These are phyloP conservation scores for Verticillium dahliae DNA, from an alignment of 2,329 filamentous ascomycete genomes.

Conservation along the genomic window DNA sequence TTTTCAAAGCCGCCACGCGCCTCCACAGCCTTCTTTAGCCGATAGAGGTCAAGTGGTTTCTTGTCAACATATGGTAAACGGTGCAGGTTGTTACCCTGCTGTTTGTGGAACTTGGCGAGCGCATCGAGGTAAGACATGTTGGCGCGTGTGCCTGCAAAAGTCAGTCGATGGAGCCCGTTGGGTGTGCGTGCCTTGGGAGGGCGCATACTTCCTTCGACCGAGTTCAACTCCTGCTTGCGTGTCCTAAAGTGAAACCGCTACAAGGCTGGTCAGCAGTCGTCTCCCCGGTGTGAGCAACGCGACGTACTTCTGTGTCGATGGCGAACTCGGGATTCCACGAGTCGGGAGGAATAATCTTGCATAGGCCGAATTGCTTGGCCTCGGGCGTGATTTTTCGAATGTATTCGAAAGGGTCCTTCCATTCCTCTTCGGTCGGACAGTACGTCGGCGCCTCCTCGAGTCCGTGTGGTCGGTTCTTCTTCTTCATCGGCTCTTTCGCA, in stretches of 20 bases:
- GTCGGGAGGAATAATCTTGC: conserved; percentile 91
- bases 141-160: conserved; percentile 70
- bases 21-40: conserved; percentile 94
- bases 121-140: conserved; percentile 96
- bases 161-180: conserved; percentile 21
- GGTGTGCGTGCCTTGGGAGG: background rate
- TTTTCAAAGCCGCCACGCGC: conserved; percentile 90
- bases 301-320: conserved; percentile 82
- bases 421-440: conserved; percentile 85
- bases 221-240: conserved; percentile 92
- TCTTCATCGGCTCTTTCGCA: conserved; percentile 68
- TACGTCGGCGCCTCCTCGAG: conserved; percentile 88
- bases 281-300: background rate
- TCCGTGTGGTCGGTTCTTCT: conserved; percentile 73
- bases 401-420: conserved; percentile 88
- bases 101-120: conserved; percentile 91
- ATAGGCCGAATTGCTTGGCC: conserved; percentile 81
- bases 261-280: conserved; percentile 1
- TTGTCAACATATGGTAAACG: conserved; percentile 96
- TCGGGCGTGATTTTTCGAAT: conserved; percentile 87
- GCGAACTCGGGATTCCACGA: conserved; percentile 93
- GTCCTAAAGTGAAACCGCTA: conserved; percentile 97
- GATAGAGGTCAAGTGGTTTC: conserved; percentile 89
- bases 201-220: conserved; percentile 87
- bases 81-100: conserved; percentile 89